Percentiles rank a stretch among this genome's conserved stretches.
These are phyloP conservation scores for Penicillium dipodomyicola DNA, from an alignment of 495 filamentous ascomycete species.

Conservation along the genomic window DNA sequence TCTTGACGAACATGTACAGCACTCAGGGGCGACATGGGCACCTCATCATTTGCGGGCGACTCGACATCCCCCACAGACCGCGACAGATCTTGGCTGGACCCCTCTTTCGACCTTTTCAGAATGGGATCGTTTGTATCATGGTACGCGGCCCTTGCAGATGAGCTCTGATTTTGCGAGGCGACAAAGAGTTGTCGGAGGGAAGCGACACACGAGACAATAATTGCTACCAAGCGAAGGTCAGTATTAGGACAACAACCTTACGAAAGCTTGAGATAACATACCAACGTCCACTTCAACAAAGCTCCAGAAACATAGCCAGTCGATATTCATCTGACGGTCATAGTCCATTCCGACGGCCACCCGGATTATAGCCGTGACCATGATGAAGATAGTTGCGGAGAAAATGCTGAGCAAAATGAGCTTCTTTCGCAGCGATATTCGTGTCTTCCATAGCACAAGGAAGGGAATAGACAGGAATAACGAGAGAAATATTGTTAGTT, in stretches of 20 bases:
- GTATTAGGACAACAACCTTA: neutral
- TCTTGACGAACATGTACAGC: conserved; percentile 14
- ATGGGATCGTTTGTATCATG: neutral
- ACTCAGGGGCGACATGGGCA: conserved; percentile 2
- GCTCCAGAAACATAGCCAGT: conserved; percentile 31
- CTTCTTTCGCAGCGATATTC: conserved; percentile 22
- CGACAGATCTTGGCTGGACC: neutral
- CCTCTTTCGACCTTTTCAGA: conserved; percentile 1
- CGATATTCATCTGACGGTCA: conserved; percentile 18
- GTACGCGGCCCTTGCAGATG: conserved; percentile 1
- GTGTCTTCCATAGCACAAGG: conserved; percentile 23
- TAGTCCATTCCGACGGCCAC: conserved; percentile 20
- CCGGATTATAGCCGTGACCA: conserved; percentile 25
- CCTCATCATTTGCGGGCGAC: conserved; percentile 2
- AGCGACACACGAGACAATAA: conserved; percentile 16
- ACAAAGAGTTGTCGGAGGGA: conserved; percentile 18
- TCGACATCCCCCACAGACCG: neutral
- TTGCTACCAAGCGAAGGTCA: conserved; percentile 5
- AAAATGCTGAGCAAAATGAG: conserved; percentile 24
- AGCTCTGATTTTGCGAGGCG: conserved; percentile 5
- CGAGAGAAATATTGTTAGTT: neutral
- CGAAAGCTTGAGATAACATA: neutral
- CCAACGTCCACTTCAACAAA: conserved; percentile 27
- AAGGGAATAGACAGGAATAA: conserved; percentile 14
- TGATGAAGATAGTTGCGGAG: conserved; percentile 25